These are phyloP conservation scores for Aspergillus sp. DNA, from an alignment of 2,329 filamentous ascomycete genomes.

Conservation along the genomic window DNA sequence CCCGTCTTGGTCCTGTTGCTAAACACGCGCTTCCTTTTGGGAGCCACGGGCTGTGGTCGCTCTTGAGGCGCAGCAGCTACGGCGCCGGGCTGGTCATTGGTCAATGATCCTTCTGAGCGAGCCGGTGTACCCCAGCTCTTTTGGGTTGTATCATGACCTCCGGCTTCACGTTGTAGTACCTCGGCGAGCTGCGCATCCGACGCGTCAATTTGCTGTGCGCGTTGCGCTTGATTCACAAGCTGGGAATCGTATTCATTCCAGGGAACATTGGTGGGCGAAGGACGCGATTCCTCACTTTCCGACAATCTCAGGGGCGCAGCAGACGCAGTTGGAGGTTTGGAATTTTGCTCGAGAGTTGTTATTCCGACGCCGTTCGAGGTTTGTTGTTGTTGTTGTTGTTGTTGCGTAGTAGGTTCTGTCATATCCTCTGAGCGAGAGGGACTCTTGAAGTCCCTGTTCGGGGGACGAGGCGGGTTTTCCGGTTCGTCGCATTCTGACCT, in stretches of 20 bases:
- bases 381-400: slow-evolving; percentile 11
- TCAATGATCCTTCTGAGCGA: slow-evolving; percentile 37
- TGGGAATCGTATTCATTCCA: slow-evolving; percentile 42
- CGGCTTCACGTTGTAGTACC: slow-evolving; percentile 50
- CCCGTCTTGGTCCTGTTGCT: slow-evolving; percentile 95
- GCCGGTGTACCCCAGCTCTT: slow-evolving; percentile 30
- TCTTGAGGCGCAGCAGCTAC: slow-evolving; percentile 32
- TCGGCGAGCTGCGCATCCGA: slow-evolving; percentile 53
- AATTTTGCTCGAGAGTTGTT: slow-evolving; percentile 18
- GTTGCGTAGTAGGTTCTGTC: slow-evolving; percentile 21
- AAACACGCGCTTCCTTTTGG: slow-evolving; percentile 59
- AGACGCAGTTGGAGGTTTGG: slow-evolving; percentile 18
- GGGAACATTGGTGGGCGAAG: slow-evolving; percentile 25
- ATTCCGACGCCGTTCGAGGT: slow-evolving; percentile 17
- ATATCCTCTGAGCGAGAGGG: slow-evolving; percentile 38
- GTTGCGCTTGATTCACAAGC: slow-evolving; percentile 46
- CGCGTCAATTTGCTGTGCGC: slow-evolving; percentile 42
- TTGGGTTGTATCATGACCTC: slow-evolving; percentile 36
- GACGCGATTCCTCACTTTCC: slow-evolving; percentile 27
- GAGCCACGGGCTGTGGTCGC: slow-evolving; percentile 35
- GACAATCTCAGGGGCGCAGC: slow-evolving; percentile 24
- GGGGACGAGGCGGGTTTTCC: slow-evolving; percentile 28
- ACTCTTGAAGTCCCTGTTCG: slow-evolving; percentile 35
- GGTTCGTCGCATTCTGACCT: slow-evolving; percentile 63
- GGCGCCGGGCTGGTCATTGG: slow-evolving; percentile 32